phyloP scores from a whole-genome alignment of 257 asterid genomes.

The Plantago major region DNA sequence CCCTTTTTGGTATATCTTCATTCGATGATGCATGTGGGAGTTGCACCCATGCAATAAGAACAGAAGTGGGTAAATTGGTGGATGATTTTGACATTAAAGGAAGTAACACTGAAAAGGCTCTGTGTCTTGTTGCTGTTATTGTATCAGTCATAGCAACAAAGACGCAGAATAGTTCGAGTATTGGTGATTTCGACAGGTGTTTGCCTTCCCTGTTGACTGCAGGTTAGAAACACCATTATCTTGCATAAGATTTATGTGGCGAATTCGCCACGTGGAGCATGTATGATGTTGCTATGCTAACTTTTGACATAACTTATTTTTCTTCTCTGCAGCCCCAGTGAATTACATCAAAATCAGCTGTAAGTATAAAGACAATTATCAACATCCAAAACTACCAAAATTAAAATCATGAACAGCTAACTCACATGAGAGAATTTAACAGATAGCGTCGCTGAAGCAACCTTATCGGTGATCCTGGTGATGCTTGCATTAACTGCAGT shows the following conservation, averaged over 20 bases:
- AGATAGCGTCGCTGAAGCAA: not conserved
- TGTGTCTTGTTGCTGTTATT: conserved; percentile 44
- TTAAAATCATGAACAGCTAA: conserved; percentile 1
- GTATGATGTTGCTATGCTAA: not conserved
- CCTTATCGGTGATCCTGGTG: conserved; percentile 32
- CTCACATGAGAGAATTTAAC: not conserved
- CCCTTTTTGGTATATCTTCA: conserved; percentile 31
- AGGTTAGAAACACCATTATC: conserved; percentile 29
- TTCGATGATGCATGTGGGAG: conserved; percentile 42
- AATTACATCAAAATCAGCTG: conserved; percentile 48
- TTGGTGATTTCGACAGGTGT: conserved; percentile 48
- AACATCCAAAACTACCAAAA: not conserved
- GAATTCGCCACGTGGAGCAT: not conserved
- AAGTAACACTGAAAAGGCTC: conserved; percentile 31
- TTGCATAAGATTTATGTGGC: not conserved
- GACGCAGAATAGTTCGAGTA: conserved; percentile 20
- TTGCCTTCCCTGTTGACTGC: conserved; percentile 43
- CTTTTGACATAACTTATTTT: conserved; percentile 14
- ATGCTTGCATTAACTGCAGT: conserved; percentile 34
- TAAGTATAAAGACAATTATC: conserved; percentile 29
- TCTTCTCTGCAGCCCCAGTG: conserved; percentile 36
- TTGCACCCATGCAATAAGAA: conserved; percentile 33
- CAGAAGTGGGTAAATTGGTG: conserved; percentile 25
- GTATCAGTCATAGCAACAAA: conserved; percentile 41
- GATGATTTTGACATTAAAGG: conserved; percentile 2